phyloP scores from a whole-genome alignment of 176 grass and related monocot genomes.

The Echinochloa phyllopogon region DNA sequence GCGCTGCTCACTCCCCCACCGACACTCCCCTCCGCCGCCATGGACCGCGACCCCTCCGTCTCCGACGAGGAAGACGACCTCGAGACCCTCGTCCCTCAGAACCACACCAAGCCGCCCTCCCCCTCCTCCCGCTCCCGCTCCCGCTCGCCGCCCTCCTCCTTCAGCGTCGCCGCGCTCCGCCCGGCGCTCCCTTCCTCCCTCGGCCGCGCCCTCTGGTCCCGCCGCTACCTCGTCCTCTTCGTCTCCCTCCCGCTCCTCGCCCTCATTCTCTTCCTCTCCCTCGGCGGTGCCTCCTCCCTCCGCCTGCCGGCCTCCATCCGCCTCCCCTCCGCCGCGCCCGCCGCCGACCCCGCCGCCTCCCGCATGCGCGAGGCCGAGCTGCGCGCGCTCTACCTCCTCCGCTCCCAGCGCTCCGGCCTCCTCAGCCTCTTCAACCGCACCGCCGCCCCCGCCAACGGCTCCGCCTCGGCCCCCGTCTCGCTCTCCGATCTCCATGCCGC shows the following conservation, averaged over 20 bases:
- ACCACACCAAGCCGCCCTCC: slow-evolving; percentile 57
- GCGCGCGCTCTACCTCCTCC: slow-evolving; percentile 77
- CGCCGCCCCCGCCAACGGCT: slow-evolving; percentile 32
- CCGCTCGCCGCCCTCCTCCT: slow-evolving; percentile 30
- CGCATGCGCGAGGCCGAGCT: slow-evolving; percentile 90
- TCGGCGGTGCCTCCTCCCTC: slow-evolving; percentile 60
- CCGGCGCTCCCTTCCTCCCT: slow-evolving; percentile 42
- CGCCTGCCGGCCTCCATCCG: slow-evolving; percentile 59
- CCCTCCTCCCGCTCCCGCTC: slow-evolving; percentile 30
- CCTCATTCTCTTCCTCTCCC: slow-evolving; percentile 76
- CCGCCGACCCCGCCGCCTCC: slow-evolving; percentile 45
- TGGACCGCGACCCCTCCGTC: slow-evolving; percentile 59
- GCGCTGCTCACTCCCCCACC: slow-evolving; percentile 35
- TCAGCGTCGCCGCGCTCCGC: slow-evolving; percentile 37
- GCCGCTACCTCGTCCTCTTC: slow-evolving; percentile 64
- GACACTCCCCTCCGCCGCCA: slow-evolving; percentile 47
- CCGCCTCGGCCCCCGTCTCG: slow-evolving; percentile 37
- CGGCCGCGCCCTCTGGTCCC: slow-evolving; percentile 55
- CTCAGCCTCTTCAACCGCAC: slow-evolving; percentile 72
- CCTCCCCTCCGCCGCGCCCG: slow-evolving; percentile 40
- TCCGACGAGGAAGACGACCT: slow-evolving; percentile 92
- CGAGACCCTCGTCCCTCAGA: slow-evolving; percentile 80
- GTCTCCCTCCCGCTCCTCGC: slow-evolving; percentile 62
- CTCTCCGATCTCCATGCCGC: slow-evolving; percentile 66
- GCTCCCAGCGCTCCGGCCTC: slow-evolving; percentile 71